These are phyloP conservation scores for Barbarea vulgaris DNA, from an alignment of 345 rosid genomes.

Conservation along the genomic window DNA sequence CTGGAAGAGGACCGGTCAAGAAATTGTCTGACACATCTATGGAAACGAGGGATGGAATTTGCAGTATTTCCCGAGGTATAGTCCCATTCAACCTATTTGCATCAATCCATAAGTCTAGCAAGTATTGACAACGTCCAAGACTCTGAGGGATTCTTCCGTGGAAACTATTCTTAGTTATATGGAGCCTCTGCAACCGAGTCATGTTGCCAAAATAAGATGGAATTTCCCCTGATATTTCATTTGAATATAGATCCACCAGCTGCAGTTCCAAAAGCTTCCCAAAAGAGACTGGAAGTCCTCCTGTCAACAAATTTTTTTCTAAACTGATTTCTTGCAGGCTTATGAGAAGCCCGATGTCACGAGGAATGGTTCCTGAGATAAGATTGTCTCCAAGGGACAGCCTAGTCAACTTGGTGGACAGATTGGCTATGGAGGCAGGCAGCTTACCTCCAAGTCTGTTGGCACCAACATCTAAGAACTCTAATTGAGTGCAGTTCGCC, in stretches of 20 bases:
- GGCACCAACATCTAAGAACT: constrained; percentile 28
- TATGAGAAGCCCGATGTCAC: constrained; percentile 22
- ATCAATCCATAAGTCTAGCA: constrained; percentile 42
- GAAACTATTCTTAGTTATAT: constrained; percentile 39
- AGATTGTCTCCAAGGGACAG: constrained; percentile 27
- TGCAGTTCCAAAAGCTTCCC: constrained; percentile 23
- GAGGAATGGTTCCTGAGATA: constrained; percentile 35
- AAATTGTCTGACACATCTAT: constrained; percentile 33
- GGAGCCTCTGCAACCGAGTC: constrained; percentile 39
- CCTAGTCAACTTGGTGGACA: constrained; percentile 29
- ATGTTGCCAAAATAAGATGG: constrained; percentile 50
- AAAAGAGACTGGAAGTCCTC: constrained; percentile 33
- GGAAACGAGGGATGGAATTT: constrained; percentile 22
- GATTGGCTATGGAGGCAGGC: constrained; percentile 34
- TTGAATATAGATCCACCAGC: constrained; percentile 30
- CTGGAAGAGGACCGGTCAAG: constrained; percentile 20
- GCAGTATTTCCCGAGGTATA: constrained; percentile 30
- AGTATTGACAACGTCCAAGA: constrained; percentile 38
- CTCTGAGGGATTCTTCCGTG: constrained; percentile 47
- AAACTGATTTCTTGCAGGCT: constrained; percentile 32
- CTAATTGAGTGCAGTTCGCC: constrained; percentile 27
- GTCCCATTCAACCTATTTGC: constrained; percentile 28
- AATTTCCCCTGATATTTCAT: constrained; percentile 42
- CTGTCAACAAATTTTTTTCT: constrained; percentile 26
- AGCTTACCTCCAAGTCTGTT: constrained; percentile 34